phyloP scores from a whole-genome alignment of 192 early-diverging fungal genomes.

The Backusella psychrophila region DNA sequence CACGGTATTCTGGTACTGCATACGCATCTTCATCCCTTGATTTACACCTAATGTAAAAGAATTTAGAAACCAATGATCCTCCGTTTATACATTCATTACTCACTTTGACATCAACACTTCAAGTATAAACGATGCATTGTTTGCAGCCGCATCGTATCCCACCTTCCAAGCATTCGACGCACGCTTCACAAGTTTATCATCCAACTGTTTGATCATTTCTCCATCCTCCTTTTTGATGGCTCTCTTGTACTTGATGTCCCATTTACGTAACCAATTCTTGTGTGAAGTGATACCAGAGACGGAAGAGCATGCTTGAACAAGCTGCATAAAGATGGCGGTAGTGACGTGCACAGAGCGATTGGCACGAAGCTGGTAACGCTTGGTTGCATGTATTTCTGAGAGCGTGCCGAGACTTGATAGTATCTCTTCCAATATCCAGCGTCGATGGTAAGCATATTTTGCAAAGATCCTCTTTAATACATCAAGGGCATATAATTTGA shows the following conservation, averaged over 20 bases:
- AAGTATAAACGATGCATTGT: constrained; percentile 56
- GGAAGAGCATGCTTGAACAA: constrained; percentile 59
- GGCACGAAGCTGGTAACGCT: constrained; percentile 53
- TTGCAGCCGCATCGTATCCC: constrained; percentile 50
- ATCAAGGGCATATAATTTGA: constrained; percentile 29
- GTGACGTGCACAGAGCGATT: constrained; percentile 71
- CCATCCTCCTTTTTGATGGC: neutral
- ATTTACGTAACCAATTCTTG: constrained; percentile 26
- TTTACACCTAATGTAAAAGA: constrained; percentile 36
- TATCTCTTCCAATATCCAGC: constrained; percentile 88
- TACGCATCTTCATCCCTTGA: constrained; percentile 42
- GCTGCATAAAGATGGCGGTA: constrained; percentile 67
- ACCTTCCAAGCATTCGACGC: constrained; percentile 31
- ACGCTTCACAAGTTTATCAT: constrained; percentile 2
- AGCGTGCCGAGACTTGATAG: constrained; percentile 69
- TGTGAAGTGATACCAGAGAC: constrained; percentile 14
- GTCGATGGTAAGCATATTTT: constrained; percentile 57
- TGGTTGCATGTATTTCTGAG: constrained; percentile 54
- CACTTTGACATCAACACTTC: constrained; percentile 62
- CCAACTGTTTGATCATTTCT: neutral
- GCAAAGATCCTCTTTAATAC: constrained; percentile 44
- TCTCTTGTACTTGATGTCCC: constrained; percentile 22
- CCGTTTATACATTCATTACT: neutral
- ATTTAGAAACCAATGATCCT: neutral
- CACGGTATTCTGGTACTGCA: constrained; percentile 70